Conservation (phyloP, 306 rosid species). For the Gastrolobium bilobum region DNA sequence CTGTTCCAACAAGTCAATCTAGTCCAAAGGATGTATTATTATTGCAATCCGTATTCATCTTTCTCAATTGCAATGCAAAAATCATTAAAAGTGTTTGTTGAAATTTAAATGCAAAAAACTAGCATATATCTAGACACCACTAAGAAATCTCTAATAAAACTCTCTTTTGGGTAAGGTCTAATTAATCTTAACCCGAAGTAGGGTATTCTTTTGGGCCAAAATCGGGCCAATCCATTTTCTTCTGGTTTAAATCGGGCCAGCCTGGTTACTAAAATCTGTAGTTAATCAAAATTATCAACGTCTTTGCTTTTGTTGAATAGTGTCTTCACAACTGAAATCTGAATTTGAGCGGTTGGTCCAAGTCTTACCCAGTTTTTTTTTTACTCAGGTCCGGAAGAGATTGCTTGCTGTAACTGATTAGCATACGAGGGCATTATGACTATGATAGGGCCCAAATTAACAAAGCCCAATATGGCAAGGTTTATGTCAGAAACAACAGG, state of each 20-base stretch:
- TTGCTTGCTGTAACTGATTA: slow-evolving; percentile 25
- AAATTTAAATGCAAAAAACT: slow-evolving; percentile 3
- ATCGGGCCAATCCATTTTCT: background rate
- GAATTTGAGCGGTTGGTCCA: background rate
- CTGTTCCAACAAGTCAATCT: slow-evolving; percentile 5
- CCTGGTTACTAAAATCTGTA: too few species aligned
- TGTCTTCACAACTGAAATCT: background rate
- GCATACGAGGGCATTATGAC: slow-evolving; percentile 47
- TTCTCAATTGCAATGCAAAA: slow-evolving; percentile 17
- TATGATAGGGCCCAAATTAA: too few species aligned
- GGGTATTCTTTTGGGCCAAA: background rate
- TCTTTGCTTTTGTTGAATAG: background rate
- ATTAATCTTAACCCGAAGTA: too few species aligned
- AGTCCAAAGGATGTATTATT: slow-evolving; percentile 19
- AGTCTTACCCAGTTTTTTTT: background rate
- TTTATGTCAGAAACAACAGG: too few species aligned
- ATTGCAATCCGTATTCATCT: slow-evolving; percentile 34
- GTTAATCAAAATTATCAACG: background rate
- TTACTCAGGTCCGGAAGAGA: slow-evolving; percentile 26
- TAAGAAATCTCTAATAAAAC: background rate
- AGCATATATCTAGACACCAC: background rate
- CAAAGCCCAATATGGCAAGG: too few species aligned
- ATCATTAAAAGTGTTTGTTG: background rate
- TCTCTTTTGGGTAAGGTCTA: background rate
- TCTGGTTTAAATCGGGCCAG: too few species aligned